Evolutionary conservation across 257 asterid genomes (phyloP).

Genomic region (Voacanga thouarsii): DNA sequence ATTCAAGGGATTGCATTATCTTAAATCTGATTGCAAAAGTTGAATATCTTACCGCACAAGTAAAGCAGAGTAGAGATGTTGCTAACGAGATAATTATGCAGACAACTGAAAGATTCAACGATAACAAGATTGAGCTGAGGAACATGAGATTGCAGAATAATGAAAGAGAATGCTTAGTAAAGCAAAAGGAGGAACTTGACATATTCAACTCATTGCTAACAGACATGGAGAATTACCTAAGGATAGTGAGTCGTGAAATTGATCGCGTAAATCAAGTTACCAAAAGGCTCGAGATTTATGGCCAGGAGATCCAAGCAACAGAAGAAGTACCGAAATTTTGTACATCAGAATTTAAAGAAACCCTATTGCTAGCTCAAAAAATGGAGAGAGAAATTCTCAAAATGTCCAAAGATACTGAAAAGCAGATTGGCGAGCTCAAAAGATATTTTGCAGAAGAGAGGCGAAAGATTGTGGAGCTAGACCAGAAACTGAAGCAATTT

Average conservation of each 20-base stretch:
- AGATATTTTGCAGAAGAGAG: background rate
- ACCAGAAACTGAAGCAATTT: background rate
- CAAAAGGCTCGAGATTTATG: background rate
- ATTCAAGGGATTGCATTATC: background rate
- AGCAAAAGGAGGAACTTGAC: background rate
- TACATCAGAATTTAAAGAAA: background rate
- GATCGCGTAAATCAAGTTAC: background rate
- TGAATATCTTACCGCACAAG: background rate
- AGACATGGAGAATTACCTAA: background rate
- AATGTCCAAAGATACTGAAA: background rate
- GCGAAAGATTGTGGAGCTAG: background rate
- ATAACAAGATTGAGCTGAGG: background rate
- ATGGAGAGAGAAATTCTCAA: background rate
- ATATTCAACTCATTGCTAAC: background rate
- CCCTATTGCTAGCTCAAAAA: background rate
- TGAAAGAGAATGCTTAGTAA: background rate
- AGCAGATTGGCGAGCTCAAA: background rate
- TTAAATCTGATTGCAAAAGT: background rate
- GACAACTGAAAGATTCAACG: background rate
- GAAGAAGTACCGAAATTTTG: background rate
- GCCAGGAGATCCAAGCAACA: background rate
- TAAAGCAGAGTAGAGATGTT: background rate
- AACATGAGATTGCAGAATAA: background rate
- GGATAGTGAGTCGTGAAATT: background rate
- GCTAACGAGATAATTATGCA: background rate